Base-by-base conservation (phyloP, 257 asterid species). In the Rubia yunnanensis region DNA sequence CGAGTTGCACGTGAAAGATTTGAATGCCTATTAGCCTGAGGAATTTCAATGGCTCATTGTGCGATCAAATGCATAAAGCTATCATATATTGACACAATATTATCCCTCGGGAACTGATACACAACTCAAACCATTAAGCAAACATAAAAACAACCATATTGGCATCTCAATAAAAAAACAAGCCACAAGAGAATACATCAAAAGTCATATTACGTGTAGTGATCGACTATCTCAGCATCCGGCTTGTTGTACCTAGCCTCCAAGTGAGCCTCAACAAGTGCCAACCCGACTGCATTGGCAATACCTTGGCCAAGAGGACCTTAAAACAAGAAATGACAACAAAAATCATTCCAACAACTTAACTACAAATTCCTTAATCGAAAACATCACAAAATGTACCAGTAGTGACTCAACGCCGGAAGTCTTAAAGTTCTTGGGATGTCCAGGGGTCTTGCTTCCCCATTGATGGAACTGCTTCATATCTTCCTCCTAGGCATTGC, bases 231-330 rank as follows among this genome's bases (percentile, higher is more conserved):
- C 76, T 87, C 86, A 38, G 71, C 50, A 36, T 78, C 94, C 0
- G 95, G 88, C 53, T 85, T 85, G 85, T 89, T 87, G 79, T 35
- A 89, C 46, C 94, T 92, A 46, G 89, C 92, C 73, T 94, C 94
- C 84, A 87, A 77, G 79, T 87, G 95, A 72, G 62, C 80, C 81
- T 89, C 95, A 0, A 92, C 97, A 50, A 85, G 81, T 1, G 95
- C 97, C 77, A 87, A 78, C 34, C 96, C 96, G 59, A 89, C 94
- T 17, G 91, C 96, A 74, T 85, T 84, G 70, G 91, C 92, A 70
- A 84, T 58, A 68, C 97, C 97, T 75, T 89, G 97, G 54, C 97
- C 97, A 69, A 89, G 87, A 59, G 97, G 97, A 63, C 97, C 97
- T 89, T 69, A 13, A 44, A 67, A 49, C 55, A 63, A 41, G 72